Percentiles rank a stretch among this genome's conserved stretches.
These are phyloP conservation scores for Lagenaria siceraria DNA, from an alignment of 306 rosid genomes.

Conservation along the genomic window DNA sequence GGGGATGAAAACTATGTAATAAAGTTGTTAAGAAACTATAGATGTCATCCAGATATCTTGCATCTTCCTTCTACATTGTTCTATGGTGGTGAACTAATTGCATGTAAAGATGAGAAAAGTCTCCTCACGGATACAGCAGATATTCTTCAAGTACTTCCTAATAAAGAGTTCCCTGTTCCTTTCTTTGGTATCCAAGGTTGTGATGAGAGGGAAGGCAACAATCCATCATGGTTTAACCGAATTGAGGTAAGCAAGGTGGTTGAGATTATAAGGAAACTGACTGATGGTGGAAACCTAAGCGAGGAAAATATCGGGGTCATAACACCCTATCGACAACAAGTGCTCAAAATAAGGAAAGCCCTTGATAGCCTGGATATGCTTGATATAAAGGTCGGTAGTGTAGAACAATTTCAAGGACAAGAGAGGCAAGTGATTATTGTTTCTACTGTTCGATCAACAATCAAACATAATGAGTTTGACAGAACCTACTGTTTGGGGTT, in stretches of 20 bases:
- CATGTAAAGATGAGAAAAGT: conserved; percentile 47
- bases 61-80: conserved; percentile 68
- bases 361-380: conserved; percentile 49
- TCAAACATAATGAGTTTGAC: conserved; percentile 86
- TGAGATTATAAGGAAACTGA: conserved; percentile 40
- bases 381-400: conserved; percentile 75
- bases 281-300: conserved; percentile 22
- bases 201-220: conserved; percentile 93
- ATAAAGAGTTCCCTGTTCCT: conserved; percentile 65
- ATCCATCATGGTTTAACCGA: conserved; percentile 98
- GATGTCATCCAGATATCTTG: conserved; percentile 80
- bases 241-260: conserved; percentile 78
- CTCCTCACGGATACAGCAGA: conserved; percentile 25
- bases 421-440: conserved; percentile 73
- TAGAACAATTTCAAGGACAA: conserved; percentile 93
- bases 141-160: conserved; percentile 40
- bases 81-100: conserved; percentile 55
- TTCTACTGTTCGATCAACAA: conserved; percentile 91
- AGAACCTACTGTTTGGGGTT: conserved; percentile 69
- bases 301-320: conserved; percentile 80
- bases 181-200: conserved; percentile 94
- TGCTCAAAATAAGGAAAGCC: conserved; percentile 55
- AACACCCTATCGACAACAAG: conserved; percentile 89
- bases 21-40: conserved; percentile 54
- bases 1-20: conserved; percentile 58